These are phyloP conservation scores for Chaetomium olivaceum DNA, from an alignment of 2,329 filamentous ascomycete species.

Conservation along the genomic window DNA sequence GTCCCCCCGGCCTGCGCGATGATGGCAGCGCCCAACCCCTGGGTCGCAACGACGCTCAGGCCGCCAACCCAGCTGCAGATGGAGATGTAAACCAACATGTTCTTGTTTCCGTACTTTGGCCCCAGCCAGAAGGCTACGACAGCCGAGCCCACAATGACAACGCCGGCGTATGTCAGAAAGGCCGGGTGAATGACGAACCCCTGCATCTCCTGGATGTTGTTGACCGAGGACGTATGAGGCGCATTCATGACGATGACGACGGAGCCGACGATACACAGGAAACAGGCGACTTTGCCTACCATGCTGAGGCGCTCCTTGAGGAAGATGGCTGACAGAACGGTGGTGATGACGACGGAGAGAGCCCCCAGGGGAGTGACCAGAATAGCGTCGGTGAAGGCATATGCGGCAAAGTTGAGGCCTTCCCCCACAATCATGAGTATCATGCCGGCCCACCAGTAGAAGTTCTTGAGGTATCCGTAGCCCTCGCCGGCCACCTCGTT, in stretches of 20 bases:
- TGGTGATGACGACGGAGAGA: slow-evolving; percentile 87
- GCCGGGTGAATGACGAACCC: slow-evolving; percentile 80
- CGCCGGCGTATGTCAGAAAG: slow-evolving; percentile 80
- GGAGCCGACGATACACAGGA: slow-evolving; percentile 90
- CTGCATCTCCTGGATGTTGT: slow-evolving; percentile 90
- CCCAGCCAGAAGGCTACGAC: slow-evolving; percentile 78
- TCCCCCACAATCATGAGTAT: slow-evolving; percentile 95
- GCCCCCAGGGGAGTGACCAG: slow-evolving; percentile 90
- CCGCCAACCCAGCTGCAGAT: slow-evolving; percentile 96
- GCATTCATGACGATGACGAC: slow-evolving; percentile 95
- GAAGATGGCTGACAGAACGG: slow-evolving; percentile 89
- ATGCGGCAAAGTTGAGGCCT: slow-evolving; percentile 95
- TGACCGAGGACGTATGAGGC: slow-evolving; percentile 79
- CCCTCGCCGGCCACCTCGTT: slow-evolving; percentile 94
- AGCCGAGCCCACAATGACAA: slow-evolving; percentile 72
- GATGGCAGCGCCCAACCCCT: slow-evolving; percentile 88
- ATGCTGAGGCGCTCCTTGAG: slow-evolving; percentile 93
- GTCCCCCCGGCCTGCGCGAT: slow-evolving; percentile 80
- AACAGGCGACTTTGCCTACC: slow-evolving; percentile 93
- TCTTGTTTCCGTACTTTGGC: slow-evolving; percentile 90
- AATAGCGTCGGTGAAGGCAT: slow-evolving; percentile 95
- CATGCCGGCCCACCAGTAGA: slow-evolving; percentile 96
- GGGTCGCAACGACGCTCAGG: slow-evolving; percentile 90
- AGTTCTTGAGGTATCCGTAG: slow-evolving; percentile 95
- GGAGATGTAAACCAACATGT: slow-evolving; percentile 95